Evolutionary conservation across 2,329 filamentous ascomycete species (phyloP), one percentile per base, ranked within the genome.

Genomic region (Aspergillus ochraceus): DNA sequence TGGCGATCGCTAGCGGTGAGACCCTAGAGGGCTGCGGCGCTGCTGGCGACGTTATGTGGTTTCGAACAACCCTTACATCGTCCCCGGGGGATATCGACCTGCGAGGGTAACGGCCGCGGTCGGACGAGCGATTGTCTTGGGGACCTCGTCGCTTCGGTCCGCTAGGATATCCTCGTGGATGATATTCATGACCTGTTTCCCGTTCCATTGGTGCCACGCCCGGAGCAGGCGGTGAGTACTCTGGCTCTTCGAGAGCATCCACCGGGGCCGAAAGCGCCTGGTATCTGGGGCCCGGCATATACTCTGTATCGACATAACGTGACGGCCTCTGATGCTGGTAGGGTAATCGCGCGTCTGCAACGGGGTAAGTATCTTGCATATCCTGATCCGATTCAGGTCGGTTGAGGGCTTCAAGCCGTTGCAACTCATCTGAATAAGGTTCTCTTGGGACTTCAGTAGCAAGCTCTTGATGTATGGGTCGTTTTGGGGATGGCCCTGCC

Each of bases 1-100:
- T 85, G 57, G 81, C 73, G 49, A 80, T 77, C 58, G 84, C 81
- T 61, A 87, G 74, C 51, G 84, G 83, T 26, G 85, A 85, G 24
- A 86, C 86, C 70, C 90, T 88, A 52, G 88, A 87, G 55, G 91
- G 90, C 70, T 91, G 90, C 26, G 91, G 90, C 54, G 90, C 90
- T 70, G 89, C 78, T 47, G 89, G 89, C 39, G 87, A 88, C 54
- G 88, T 85, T 68, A 93, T 88, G 71, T 92, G 89, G 66, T 87
- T 88, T 70, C 87, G 86, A 67, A 93, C 82, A 59, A 93, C 79
- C 55, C 87, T 86, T 62, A 89, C 83, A 54, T 84, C 76, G 55
- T 76, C 72, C 30, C 75, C 68, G 30, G 74, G 70, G 47, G 80
- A 74, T 24, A 66, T 55, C 46, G 69, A 66, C 19, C 77, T 65